Evolutionary conservation across 2,329 filamentous ascomycete genomes (phyloP), one percentile per base, ranked within the genome.

Genomic region (Xenoacremonium recifei): DNA sequence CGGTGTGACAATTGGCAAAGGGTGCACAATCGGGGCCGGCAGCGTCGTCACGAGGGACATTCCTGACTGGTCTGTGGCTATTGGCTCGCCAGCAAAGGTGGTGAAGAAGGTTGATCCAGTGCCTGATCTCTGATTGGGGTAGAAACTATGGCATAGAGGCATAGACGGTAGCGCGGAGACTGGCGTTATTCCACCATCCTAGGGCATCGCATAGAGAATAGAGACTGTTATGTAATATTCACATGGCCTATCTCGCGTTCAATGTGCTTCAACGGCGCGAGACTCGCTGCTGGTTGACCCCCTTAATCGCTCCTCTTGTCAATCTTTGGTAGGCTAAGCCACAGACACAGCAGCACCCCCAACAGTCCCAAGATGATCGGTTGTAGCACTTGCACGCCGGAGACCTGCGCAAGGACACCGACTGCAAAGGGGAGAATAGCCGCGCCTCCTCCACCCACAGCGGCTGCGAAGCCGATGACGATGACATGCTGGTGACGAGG

Each of bases 401-500:
- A 72, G 1, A 65, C 66, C 51, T 78, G 71, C 2, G 85, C 83
- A 54, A 88, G 76, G 2, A 80, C 80, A 5, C 84, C 84, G 0
- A 86, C 81, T 0, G 78, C 75, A 69, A 88, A 69, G 44, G 85
- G 72, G 66, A 87, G 51, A n/a, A 82, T 58, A 0, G 85, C 84
- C 0, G 84, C 86, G 1, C 89, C 88, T 18, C 76, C 77, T 0
- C 86, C 84, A 0, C 88, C 89, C 61, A 91, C 82, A 0, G 87
- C 86, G 1, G 85, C 80, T 2, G 84, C 83, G 51, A 93, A 92
- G 0, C 87, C 87, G 50, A 93, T 88, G 0, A 83, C 79, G 17
- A 77, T 79, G 21, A 92, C 85, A 57, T 93, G 88, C n/a, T 90
- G 66, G 44, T 87, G 77, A 32, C 75, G 75, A 0, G 87, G 88